Evolutionary conservation across 1,284 basidiomycete genomes (phyloP), one percentile per base, ranked within the genome.

Genomic region (Taiwanofungus camphoratus): DNA sequence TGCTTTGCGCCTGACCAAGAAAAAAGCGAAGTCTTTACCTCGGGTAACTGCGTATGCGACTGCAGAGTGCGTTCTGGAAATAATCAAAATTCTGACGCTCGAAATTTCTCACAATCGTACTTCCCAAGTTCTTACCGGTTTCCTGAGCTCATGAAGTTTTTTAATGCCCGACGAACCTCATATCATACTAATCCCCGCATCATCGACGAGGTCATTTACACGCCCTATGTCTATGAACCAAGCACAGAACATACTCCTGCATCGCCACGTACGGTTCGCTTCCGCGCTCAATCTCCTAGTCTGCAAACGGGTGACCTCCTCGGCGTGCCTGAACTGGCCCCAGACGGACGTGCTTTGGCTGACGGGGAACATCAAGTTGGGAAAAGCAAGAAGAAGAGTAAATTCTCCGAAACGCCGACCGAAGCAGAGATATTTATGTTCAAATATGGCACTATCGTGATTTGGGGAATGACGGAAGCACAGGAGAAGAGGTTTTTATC

Each of bases 21-120:
- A 88, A 64, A 94, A 94, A 58, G 92, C 93, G 26, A 92, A 93
- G 54, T 91, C 87, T 32, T 64, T 97, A 23, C 92, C 94, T n/a
- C 71, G 94, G 52, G 93, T 95, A 15, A 96, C 93, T 3, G 93
- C 93, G 2, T 97, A 96, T 66, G 91, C 92, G 43, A 97, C 93
- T 12, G 91, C 93, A 29, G 85, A 80, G 89, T 93, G 63, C 54
- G 77, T 65, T 4, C 11, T 3, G 19, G 24, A n/a, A n/a, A n/a
- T n/a, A n/a, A n/a, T n/a, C n/a, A n/a, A n/a, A n/a, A 42, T 24
- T 11, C 30, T 34, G 27, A 20, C 23, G 2, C 21, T 41, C 15
- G 21, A 23, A 5, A 4, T 21, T 9, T 12, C 16, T 35, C 24
- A 16, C 37, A 24, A 29, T 8, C 20, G 26, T 33, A 13, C 18